Base-by-base conservation (phyloP, 805 yeast genomes). In the Suhomyces pyralidae region DNA sequence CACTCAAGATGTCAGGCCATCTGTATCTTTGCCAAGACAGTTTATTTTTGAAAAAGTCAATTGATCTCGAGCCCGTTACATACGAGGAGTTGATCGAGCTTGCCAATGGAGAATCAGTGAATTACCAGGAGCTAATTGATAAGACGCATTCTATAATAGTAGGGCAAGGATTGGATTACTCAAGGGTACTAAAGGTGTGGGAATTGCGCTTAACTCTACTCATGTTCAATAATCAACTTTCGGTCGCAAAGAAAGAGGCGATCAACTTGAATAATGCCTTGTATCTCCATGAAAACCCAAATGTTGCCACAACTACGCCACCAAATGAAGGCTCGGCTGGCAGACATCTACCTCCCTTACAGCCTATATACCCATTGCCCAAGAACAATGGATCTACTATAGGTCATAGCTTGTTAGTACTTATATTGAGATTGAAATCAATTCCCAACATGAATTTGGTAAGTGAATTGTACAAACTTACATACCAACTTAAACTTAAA, bases 381-480 rank as follows among this genome's bases (percentile, higher is more conserved):
- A 68, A 68, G 43, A 72, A 71, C 50, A 72, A 70, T 40, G 61
- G 66, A 28, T 59, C 67, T 6, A 32, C 45, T 7, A 65, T 73
- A n/a, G 55, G 61, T 9, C 62, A 66, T 55, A 59, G 57, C 50
- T 57, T 74, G 34, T 54, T 74, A 24, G 54, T 59, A 38, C 54
- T 77, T 20, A 51, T 80, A 24, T 64, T 76, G 30, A 63, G 80
- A 50, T 64, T 81, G 49, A 78, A 73, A 52, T 68, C 77, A 28
- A 69, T 74, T 1, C 76, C 81, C 5, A 77, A 72, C 51, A 50
- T 78, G 53, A 59, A 64, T 25, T 58, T 78, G 20, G 67, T 80
- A 20, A 78, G 77, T 51, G 80, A 74, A 45, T 60, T 73, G 40
- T 81, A 77, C 62, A 73, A 71, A 51, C 65, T 79, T 28, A 51